Evolutionary conservation across 345 rosid genomes (phyloP).

Genomic region (Salix caprea): DNA sequence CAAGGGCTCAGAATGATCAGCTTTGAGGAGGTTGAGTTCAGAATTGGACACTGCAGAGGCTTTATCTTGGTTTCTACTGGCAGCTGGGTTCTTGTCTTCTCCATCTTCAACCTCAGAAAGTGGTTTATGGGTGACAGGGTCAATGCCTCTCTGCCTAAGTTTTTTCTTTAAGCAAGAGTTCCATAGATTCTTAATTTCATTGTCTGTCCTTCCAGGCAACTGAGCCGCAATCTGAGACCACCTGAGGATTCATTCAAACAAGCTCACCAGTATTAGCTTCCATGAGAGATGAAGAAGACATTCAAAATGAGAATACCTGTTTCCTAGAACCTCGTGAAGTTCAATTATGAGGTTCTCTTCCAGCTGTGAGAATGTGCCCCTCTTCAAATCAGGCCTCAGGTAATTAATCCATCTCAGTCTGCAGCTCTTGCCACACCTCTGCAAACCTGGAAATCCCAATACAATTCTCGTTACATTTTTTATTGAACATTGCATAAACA

Average conservation of each 20-base stretch:
- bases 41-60: slow-evolving; percentile 13
- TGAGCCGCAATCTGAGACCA: slow-evolving; percentile 40
- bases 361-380: slow-evolving; percentile 90
- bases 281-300: no score
- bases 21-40: slow-evolving; percentile 27
- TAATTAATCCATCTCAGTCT: slow-evolving; percentile 95
- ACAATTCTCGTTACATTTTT: neutral
- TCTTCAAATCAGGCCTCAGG: slow-evolving; percentile 91
- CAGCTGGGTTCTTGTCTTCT: slow-evolving; percentile 37
- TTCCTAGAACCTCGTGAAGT: slow-evolving; percentile 88
- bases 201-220: slow-evolving; percentile 34
- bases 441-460: slow-evolving; percentile 52
- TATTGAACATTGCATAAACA: neutral
- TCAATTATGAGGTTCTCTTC: slow-evolving; percentile 88
- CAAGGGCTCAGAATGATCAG: slow-evolving; percentile 7
- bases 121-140: slow-evolving; percentile 33
- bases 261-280: neutral
- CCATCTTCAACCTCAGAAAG: slow-evolving; percentile 48
- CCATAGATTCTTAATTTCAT: slow-evolving; percentile 36
- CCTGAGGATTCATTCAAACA: slow-evolving; percentile 4
- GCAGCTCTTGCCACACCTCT: slow-evolving; percentile 98
- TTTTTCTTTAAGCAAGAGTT: slow-evolving; percentile 35
- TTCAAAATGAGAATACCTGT: slow-evolving; percentile 46
- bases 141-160: slow-evolving; percentile 33
- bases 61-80: slow-evolving; percentile 16